Evolutionary conservation across 1,284 basidiomycete genomes (phyloP), one percentile per base, ranked within the genome.

Genomic region (Fomitiporia mediterranea): DNA sequence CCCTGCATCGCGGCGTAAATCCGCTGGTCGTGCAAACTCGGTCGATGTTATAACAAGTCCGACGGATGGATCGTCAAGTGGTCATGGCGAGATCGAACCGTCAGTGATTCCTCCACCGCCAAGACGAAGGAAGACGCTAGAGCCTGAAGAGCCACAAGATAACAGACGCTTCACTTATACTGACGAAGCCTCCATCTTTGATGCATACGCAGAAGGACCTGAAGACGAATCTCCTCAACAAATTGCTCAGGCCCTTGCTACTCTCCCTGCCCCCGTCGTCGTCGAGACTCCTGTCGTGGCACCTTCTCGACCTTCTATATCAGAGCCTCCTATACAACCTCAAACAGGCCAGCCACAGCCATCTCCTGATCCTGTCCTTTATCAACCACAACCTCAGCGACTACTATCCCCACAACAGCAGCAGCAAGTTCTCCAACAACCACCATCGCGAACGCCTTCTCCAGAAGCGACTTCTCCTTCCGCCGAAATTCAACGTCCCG

Each of bases 181-280:
- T 56, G 89, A 91, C 60, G 91, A 93, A 64, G 71, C 82, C 2
- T 80, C 80, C 28, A 93, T 94, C 61, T 91, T 87, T 66, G 92
- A 94, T 63, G 81, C 90, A 2, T 94, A 95, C 67, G 80, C 72
- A n/a, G 70, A 74, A 47, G 76, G 78, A 54, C 79, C 80, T 13
- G 70, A 75, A 3, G 80, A 84, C 3, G 79, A 79, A 4, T 65
- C 68, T 28, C 69, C 69, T 23, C 56, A 55, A 27, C 46, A 23
- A 23, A 35, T 43, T 28, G 55, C 67, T n/a, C 64, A 68, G 35
- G 65, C 69, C 28, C 63, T 69, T 38, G 67, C 71, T 15, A 62
- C 67, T 50, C 67, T 68, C 38, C 64, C 71, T 43, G 59, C 55
- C 25, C 57, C 63, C 11, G n/a, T 42, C 7, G 7, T 32, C 13